phyloP scores from a whole-genome alignment of 129 eudicot genomes.

The Flaveria brownii region DNA sequence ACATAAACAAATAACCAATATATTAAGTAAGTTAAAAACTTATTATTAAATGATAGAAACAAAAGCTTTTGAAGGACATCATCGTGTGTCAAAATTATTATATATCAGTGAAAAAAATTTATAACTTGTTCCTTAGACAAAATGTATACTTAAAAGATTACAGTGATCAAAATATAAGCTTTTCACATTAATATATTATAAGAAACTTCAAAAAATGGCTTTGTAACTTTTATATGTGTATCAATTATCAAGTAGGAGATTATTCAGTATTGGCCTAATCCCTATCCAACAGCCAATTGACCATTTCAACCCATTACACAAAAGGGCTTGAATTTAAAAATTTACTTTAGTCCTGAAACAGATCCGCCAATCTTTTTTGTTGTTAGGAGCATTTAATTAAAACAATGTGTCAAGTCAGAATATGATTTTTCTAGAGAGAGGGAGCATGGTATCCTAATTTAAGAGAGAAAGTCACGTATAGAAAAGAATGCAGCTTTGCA shows the following conservation, averaged over 20 bases:
- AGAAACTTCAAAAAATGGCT: too few species aligned
- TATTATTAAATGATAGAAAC: not conserved
- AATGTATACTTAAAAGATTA: not conserved
- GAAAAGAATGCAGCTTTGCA: constrained; percentile 19
- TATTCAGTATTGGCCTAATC: not conserved
- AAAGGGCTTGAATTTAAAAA: not conserved
- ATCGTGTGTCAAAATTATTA: not conserved
- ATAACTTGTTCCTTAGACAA: not conserved
- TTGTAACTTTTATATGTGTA: too few species aligned
- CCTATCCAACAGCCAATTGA: too few species aligned
- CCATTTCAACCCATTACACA: too few species aligned
- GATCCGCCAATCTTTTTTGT: not conserved
- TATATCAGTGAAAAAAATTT: not conserved
- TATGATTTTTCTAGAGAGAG: not conserved
- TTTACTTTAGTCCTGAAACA: not conserved
- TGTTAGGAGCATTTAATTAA: not conserved
- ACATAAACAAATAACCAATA: not conserved
- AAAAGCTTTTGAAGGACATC: not conserved
- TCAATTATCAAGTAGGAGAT: not conserved
- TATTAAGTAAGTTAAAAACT: not conserved
- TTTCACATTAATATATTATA: too few species aligned
- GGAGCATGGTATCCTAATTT: not conserved
- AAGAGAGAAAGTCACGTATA: not conserved
- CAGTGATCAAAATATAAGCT: too few species aligned
- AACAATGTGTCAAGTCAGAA: not conserved